Evolutionary conservation across 805 yeast genomes (phyloP), one percentile per base, ranked within the genome.

Genomic region (Soucietia sequanensis): DNA sequence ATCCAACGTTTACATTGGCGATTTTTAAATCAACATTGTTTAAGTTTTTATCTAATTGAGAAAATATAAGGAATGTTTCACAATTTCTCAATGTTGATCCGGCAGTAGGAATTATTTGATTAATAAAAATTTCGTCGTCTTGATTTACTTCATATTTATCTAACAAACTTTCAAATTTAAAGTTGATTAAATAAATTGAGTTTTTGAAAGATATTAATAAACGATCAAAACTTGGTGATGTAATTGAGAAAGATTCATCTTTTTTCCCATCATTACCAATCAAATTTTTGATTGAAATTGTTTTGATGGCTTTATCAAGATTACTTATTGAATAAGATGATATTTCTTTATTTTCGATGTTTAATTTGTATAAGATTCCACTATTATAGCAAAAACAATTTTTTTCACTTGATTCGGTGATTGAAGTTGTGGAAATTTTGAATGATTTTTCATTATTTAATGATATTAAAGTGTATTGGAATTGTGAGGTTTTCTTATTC

Each of bases 1-100:
- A 60, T 4, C 93, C 95, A 23, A 80, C 76, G 40, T 81, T 76
- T 24, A 81, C 56, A 32, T 70, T 66, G 35, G 73, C 55, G 35
- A 72, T 57, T 41, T 71, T 67, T 35, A 76, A 54, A 27, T 65
- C 58, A 23, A 70, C 62, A 30, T 61, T 60, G 33, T 72, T 70
- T 39, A 72, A 70, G 39, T 65, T 69, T 8, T 54, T 50, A 36
- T 68, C 68, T 34, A 59, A 60, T 34, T 68, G 56, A 31, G 72
- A 55, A 38, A 61, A 65, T 34, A 74, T 48, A 8, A 68, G 70
- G 50, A 64, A 60, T 1, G 80, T 60, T 27, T 58, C 59, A 33
- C 58, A 57, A 3, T 72, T 56, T 39, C 59, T 67, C 11, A 58
- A 38, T 3, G 78, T 57, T 31, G 49, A 54, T n/a, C 81, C 80